Percentiles rank a stretch among this genome's conserved stretches.
Evolutionary conservation across 2,329 filamentous ascomycete species (phyloP).

Genomic region (Plenodomus biglobosus): DNA sequence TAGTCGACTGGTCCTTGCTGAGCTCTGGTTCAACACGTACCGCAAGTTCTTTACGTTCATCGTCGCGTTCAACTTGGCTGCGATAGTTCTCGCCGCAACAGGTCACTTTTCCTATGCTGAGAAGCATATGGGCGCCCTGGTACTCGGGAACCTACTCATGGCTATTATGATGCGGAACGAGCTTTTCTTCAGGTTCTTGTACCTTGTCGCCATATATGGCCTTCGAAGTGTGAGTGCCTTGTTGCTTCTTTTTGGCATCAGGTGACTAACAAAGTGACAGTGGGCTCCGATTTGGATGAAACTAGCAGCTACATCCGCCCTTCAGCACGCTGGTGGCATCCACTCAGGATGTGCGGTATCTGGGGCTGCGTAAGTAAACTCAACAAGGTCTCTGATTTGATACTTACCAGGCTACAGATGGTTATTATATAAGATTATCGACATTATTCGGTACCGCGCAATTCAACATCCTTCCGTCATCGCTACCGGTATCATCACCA

Average conservation of each 20-base stretch:
- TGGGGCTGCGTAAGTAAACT: conserved; percentile 31
- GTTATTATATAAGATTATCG: conserved; percentile 40
- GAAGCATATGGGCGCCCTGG: conserved; percentile 37
- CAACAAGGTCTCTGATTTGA: background rate
- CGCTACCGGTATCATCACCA: conserved; percentile 37
- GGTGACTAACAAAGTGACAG: conserved; percentile 17
- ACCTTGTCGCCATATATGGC: conserved; percentile 37
- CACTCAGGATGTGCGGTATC: conserved; percentile 42
- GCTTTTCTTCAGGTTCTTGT: conserved; percentile 37
- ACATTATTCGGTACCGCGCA: conserved; percentile 38
- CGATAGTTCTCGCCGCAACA: conserved; percentile 34
- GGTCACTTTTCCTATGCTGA: conserved; percentile 35
- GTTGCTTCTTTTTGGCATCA: background rate
- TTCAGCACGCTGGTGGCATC: conserved; percentile 41
- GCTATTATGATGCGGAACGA: conserved; percentile 40
- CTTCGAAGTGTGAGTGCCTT: conserved; percentile 22
- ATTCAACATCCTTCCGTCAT: conserved; percentile 38
- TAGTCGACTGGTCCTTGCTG: conserved; percentile 34
- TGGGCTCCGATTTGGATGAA: conserved; percentile 39
- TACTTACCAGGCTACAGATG: conserved; percentile 26
- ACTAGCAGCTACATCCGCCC: conserved; percentile 32
- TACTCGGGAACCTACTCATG: conserved; percentile 36
- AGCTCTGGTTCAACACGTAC: conserved; percentile 43
- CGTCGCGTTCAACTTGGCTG: conserved; percentile 31
- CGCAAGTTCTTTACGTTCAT: conserved; percentile 41